A percentile compares a stretch with the other conserved stretches of the same genome.
phyloP scores from a whole-genome alignment of 2,329 filamentous ascomycete species.

The Neophaeococcomyces mojaviensis region DNA sequence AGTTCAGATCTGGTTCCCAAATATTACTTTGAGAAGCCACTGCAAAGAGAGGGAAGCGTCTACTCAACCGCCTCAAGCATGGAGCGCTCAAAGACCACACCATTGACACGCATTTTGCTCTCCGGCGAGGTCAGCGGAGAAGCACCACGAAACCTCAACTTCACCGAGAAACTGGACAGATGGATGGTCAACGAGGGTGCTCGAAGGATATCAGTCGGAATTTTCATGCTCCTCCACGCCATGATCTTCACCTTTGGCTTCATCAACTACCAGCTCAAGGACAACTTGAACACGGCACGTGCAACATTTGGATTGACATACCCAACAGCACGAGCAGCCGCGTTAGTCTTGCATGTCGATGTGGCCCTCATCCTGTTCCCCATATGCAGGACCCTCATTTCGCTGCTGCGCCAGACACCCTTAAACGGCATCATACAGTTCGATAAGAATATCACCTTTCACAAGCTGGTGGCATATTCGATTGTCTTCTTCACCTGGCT shows the following conservation, averaged over 20 bases:
- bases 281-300: conserved; percentile 60
- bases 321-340: conserved; percentile 66
- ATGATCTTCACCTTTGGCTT: conserved; percentile 75
- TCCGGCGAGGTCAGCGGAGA: conserved; percentile 76
- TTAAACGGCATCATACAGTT: conserved; percentile 82
- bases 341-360: conserved; percentile 72
- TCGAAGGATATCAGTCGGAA: conserved; percentile 69
- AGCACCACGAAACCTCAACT: conserved; percentile 58
- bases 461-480: conserved; percentile 77
- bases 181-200: conserved; percentile 92
- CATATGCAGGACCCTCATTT: conserved; percentile 78
- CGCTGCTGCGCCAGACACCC: conserved; percentile 69
- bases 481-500: conserved; percentile 85
- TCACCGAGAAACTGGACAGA: conserved; percentile 66
- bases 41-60: conserved; percentile 12
- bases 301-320: conserved; percentile 68
- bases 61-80: conserved; percentile 18
- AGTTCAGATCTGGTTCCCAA: conserved; percentile 5
- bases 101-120: conserved; percentile 72
- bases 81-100: conserved; percentile 66
- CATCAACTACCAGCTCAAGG: conserved; percentile 69
- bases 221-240: conserved; percentile 65
- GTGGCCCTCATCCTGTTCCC: conserved; percentile 63
- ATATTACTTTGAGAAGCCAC: conserved; percentile 20
- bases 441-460: conserved; percentile 53